Base-by-base conservation (phyloP, 1,284 basidiomycete genomes). In the Thecaphora frezii region DNA sequence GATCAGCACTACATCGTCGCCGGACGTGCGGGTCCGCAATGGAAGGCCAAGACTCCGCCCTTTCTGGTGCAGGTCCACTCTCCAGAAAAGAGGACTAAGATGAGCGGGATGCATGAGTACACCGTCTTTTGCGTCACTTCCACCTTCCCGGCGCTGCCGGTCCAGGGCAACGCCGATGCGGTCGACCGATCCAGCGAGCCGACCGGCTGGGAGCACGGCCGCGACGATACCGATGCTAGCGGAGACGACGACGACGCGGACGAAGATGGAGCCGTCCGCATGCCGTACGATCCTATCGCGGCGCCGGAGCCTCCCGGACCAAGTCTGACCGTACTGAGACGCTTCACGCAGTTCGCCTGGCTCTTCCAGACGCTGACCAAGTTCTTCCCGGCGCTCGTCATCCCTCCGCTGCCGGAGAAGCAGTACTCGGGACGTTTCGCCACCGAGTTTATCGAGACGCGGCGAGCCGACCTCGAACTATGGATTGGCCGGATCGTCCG, bases 311-410 rank as follows among this genome's bases (percentile, higher is more conserved):
- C 63, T 1, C 45, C 61, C 4, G 62, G 59, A 2, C 49, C 56
- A 5, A 67, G 57, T 23, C 43, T 68, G 23, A 74, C 68, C 3
- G 90, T 91, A 22, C 82, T 87, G 22, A 83, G 91, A 16, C 86
- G 90, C 12, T 93, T 89, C 80, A 90, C 89, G 1, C 89, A 92
- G 59, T 93, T 93, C 68, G 86, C 88, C 21, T 84, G 87, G 56
- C 82, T 92, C 23, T 87, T 90, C 63, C 86, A 87, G 1, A 85
- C 87, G 2, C 80, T 92, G 38, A 81, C 83, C 25, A 82, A 85
- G 30, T 83, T 86, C 7, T 83, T 89, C 9, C 88, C 89, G 9
- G 88, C 88, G 0, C 85, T 92, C 37, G 86, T 86, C 2, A 82
- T 92, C 1, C 89, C 90, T 0, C 88, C 89, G 0, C 82, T 92